Percentiles rank a stretch among this genome's conserved stretches.
These are phyloP conservation scores for Wallacemonas collosoma DNA, from an alignment of 208 protist species.

Conservation along the genomic window DNA sequence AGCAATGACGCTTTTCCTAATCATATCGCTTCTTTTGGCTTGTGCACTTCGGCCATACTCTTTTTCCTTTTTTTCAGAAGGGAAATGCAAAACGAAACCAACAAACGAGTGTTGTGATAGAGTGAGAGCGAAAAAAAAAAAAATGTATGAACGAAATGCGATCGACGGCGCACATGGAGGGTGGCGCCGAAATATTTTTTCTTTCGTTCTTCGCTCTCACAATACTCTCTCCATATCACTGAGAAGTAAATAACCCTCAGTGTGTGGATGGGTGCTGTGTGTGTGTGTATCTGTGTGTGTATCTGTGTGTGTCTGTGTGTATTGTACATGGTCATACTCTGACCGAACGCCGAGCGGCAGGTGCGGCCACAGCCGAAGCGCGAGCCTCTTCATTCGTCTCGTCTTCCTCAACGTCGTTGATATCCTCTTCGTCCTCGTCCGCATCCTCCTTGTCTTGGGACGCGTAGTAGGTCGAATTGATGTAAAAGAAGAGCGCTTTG, in stretches of 20 bases:
- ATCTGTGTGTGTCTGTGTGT: conserved; percentile 2
- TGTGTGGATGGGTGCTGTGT: no score
- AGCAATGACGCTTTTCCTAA: not conserved
- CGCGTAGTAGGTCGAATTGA: conserved; percentile 74
- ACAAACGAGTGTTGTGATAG: not conserved
- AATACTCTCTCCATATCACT: no score
- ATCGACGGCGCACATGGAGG: not conserved
- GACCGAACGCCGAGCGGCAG: no score
- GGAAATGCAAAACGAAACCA: not conserved
- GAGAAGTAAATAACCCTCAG: no score
- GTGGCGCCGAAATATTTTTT: not conserved
- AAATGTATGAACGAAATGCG: not conserved
- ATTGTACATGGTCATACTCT: not conserved
- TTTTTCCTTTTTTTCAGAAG: not conserved
- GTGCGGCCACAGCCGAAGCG: no score
- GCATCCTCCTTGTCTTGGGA: not conserved
- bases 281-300: no score
- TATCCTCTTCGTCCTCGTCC: not conserved
- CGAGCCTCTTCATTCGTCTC: no score
- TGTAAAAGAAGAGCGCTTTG: conserved; percentile 81
- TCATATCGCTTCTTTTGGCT: not conserved
- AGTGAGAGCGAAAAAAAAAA: not conserved
- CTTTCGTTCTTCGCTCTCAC: not conserved
- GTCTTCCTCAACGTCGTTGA: no score
- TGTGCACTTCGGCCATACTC: not conserved